Percentiles rank a stretch among this genome's conserved stretches.
These are phyloP conservation scores for Neospora caninum DNA, from an alignment of 169 alveolate species.

Conservation along the genomic window DNA sequence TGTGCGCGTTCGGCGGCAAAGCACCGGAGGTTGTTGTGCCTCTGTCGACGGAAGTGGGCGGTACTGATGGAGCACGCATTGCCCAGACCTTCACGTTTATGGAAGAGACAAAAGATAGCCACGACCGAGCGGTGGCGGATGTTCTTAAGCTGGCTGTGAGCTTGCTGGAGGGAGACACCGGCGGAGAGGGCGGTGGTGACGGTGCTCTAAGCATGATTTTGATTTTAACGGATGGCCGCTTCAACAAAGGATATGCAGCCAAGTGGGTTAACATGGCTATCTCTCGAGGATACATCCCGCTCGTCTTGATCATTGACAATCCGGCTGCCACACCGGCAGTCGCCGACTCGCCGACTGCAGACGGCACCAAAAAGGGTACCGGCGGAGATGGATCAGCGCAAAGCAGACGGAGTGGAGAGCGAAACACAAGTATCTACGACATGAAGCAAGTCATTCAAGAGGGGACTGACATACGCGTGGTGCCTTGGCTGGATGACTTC, in stretches of 20 bases:
- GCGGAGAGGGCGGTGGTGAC: background rate
- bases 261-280: constrained; percentile 85
- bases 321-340: constrained; percentile 43
- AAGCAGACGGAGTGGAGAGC: background rate
- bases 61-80: constrained; percentile 70
- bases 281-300: constrained; percentile 81
- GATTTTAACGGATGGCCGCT: constrained; percentile 93
- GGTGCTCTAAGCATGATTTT: constrained; percentile 80
- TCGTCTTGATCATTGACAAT: constrained; percentile 85
- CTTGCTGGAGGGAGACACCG: constrained; percentile 70
- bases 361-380: background rate
- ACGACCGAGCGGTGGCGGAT: constrained; percentile 71
- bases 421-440: constrained; percentile 77
- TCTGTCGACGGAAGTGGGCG: constrained; percentile 67
- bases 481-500: constrained; percentile 90
- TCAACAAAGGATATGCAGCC: constrained; percentile 90
- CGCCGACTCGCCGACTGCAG: background rate
- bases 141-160: constrained; percentile 82
- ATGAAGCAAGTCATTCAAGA: constrained; percentile 81
- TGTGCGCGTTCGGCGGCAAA: constrained; percentile 66
- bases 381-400: background rate
- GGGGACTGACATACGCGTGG: constrained; percentile 82
- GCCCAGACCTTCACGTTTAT: constrained; percentile 68
- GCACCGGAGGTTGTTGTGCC: constrained; percentile 67
- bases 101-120: constrained; percentile 73